phyloP scores from a whole-genome alignment of 768 basidiomycete genomes.

The Phanerochaete sordida region DNA sequence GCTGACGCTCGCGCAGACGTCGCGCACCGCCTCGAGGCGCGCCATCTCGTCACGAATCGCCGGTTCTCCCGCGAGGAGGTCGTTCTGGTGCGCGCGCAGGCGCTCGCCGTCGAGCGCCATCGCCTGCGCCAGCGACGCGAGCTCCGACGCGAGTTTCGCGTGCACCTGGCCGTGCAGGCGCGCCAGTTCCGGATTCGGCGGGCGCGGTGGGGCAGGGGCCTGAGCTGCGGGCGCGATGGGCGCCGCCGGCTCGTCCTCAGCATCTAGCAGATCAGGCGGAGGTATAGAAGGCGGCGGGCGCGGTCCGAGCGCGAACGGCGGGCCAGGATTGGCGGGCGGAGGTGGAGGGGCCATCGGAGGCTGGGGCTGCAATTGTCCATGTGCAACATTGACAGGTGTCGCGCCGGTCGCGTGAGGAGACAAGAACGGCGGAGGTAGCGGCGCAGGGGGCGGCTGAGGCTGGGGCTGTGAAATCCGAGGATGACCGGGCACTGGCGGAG shows the following conservation, averaged over 20 bases:
- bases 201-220: slow-evolving; percentile 60
- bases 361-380: slow-evolving; percentile 14
- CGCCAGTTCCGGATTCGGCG: slow-evolving; percentile 87
- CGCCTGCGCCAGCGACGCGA: slow-evolving; percentile 65
- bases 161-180: slow-evolving; percentile 76
- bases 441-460: slow-evolving; percentile 19
- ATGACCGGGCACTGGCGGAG: slow-evolving; percentile 23
- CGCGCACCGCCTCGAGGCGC: slow-evolving; percentile 86
- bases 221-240: slow-evolving; percentile 22
- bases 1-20: slow-evolving; percentile 82
- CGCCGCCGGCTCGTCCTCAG: slow-evolving; percentile 35
- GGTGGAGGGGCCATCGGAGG: slow-evolving; percentile 10
- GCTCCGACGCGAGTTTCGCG: slow-evolving; percentile 66
- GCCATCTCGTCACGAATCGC: slow-evolving; percentile 97
- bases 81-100: slow-evolving; percentile 75
- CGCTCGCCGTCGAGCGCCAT: slow-evolving; percentile 67
- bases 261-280: slow-evolving; percentile 62
- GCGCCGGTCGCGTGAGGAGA: slow-evolving; percentile 23
- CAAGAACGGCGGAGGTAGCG: slow-evolving; percentile 24
- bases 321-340: slow-evolving; percentile 11
- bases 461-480: slow-evolving; percentile 14
- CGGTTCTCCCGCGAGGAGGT: slow-evolving; percentile 86
- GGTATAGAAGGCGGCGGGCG: slow-evolving; percentile 19
- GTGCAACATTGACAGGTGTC: slow-evolving; percentile 19
- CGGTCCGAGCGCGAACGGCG: slow-evolving; percentile 6